Conservation (phyloP, 441 rosid genomes). For the Gossypium gossypioides region DNA sequence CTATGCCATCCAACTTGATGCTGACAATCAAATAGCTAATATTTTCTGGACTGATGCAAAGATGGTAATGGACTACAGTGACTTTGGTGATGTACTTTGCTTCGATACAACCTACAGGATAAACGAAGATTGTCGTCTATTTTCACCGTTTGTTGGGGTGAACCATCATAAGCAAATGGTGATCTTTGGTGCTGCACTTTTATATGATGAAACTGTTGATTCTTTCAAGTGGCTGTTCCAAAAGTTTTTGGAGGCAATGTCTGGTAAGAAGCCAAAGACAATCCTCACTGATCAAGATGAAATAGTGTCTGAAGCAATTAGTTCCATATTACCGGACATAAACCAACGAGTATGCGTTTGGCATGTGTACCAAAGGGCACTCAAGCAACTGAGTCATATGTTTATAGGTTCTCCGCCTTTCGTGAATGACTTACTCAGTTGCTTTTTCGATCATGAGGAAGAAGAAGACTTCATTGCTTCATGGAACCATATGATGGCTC, state of each 20-base stretch:
- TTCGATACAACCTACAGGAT: slow-evolving; percentile 3
- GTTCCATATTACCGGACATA: background rate
- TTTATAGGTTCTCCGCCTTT: background rate
- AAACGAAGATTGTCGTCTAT: background rate
- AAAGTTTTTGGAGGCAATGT: slow-evolving; percentile 9
- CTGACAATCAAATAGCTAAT: slow-evolving; percentile 10
- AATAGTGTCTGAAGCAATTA: background rate
- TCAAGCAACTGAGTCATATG: background rate
- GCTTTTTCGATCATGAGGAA: slow-evolving; percentile 2
- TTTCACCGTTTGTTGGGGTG: background rate
- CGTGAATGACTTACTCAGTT: background rate
- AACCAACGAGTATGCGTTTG: background rate
- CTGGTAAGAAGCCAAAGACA: slow-evolving; percentile 12
- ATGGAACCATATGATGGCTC: slow-evolving; percentile 10
- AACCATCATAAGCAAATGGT: slow-evolving; percentile 14
- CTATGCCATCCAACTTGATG: slow-evolving; percentile 21
- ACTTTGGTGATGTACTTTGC: slow-evolving; percentile 7
- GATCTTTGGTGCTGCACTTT: slow-evolving; percentile 11
- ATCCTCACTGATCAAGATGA: slow-evolving; percentile 1
- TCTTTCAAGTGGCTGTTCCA: slow-evolving; percentile 11
- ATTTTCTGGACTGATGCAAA: slow-evolving; percentile 14
- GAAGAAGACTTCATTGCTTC: slow-evolving; percentile 6
- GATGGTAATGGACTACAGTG: slow-evolving; percentile 13
- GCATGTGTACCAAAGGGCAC: slow-evolving; percentile 10
- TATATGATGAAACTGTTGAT: slow-evolving; percentile 9